Base-by-base conservation (phyloP, 2,329 filamentous ascomycete species). In the Thelonectria rubi region DNA sequence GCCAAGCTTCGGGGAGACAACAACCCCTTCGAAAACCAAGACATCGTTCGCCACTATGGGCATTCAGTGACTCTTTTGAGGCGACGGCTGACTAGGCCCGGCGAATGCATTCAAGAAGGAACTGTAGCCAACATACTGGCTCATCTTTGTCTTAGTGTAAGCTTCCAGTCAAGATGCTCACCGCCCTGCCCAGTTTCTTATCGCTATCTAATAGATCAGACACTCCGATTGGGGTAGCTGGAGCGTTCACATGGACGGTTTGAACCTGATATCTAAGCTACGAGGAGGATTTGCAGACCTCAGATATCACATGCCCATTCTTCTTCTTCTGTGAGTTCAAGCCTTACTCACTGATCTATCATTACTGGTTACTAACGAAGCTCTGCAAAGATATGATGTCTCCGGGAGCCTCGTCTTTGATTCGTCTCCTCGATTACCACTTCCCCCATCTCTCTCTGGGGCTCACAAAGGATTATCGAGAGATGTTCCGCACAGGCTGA, bases 111-210 rank as follows among this genome's bases (percentile, higher is more conserved):
- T 4, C 30, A n/a, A n/a, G 51, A 54, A 45, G 51, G 51, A 14
- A 37, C 51, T 5, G 37, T 46, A 11, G 40, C 51, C 8, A 54
- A 54, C 21, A 37, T 54, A 5, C 34, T 54, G 14, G 51, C 40
- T 24, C 51, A 54, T 17, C 17, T 54, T 30, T 54, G 51, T 5
- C 40, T 54, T 5, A 37, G 11, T 14, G 51, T 54, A 54, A 18
- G 40, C 11, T 8, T 21, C 12, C 24, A 20, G 9, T 30, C 26
- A 30, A 30, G 26, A 30, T 30, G 7, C 26, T 9, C 8, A 30
- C 10, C 7, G 5, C 10, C 5, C 10, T 20, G 1, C 9, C 11
- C 21, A 15, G 10, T 24, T 32, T 5, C 26, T 21, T 34, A n/a
- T 37, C 8, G 9, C 3, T 12, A n/a, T 9, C 12, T 46, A 54